Percentiles rank a stretch among this genome's conserved stretches.
These are phyloP conservation scores for Sistotremastrum niveocremeum DNA, from an alignment of 768 basidiomycete genomes.

Conservation along the genomic window DNA sequence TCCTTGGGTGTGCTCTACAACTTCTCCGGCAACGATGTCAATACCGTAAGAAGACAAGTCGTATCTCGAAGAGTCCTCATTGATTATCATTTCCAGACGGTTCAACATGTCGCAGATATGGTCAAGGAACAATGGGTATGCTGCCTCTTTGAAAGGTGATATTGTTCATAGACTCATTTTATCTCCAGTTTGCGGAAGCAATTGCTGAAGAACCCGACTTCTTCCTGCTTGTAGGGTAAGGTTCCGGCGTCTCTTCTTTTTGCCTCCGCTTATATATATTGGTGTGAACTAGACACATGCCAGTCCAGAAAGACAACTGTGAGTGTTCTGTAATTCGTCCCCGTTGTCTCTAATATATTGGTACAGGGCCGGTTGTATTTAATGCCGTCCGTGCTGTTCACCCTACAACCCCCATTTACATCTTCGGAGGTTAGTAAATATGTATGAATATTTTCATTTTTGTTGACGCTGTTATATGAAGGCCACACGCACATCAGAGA, in stretches of 20 bases:
- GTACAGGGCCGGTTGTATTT: constrained; percentile 55
- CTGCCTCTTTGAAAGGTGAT: neutral
- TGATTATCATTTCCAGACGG: constrained; percentile 21
- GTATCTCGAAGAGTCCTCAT: too few species aligned
- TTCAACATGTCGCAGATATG: constrained; percentile 62
- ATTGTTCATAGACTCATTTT: neutral
- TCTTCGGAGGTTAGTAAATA: constrained; percentile 50
- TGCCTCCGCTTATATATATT: neutral
- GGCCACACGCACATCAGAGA: constrained; percentile 74
- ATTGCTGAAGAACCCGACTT: constrained; percentile 73
- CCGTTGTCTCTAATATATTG: neutral
- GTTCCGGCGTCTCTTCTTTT: neutral
- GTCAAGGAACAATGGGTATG: constrained; percentile 67
- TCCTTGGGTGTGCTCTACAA: constrained; percentile 70
- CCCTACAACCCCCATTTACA: constrained; percentile 62
- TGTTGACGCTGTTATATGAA: constrained; percentile 6
- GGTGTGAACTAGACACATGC: constrained; percentile 57
- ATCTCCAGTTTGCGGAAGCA: constrained; percentile 53
- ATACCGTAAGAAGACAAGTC: constrained; percentile 24
- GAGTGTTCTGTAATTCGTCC: constrained; percentile 8
- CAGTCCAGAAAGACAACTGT: constrained; percentile 58
- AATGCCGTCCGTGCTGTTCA: constrained; percentile 62
- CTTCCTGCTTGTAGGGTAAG: constrained; percentile 60
- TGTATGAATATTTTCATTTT: neutral
- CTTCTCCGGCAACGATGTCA: constrained; percentile 56